A percentile compares a stretch with the other conserved stretches of the same genome.
Evolutionary conservation across 148 eudicot genomes (phyloP).

Genomic region (Camellia sinensis): DNA sequence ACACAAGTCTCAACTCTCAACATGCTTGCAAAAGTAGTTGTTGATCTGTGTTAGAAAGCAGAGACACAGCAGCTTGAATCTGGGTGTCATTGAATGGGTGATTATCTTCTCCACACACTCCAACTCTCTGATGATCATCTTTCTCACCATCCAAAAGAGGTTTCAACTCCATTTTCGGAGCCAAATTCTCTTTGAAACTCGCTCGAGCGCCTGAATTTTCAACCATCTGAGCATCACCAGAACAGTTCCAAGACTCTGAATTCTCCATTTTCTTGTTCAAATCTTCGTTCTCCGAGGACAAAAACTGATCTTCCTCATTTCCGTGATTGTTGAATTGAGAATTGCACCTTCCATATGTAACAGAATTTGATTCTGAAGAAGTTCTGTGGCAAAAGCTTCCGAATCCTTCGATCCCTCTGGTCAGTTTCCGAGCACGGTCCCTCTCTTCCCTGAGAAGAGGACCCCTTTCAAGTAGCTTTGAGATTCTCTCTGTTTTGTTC

Average conservation of each 20-base stretch:
- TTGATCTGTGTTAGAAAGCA: conserved; percentile 45
- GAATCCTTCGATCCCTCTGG: conserved; percentile 84
- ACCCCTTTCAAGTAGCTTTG: conserved; percentile 62
- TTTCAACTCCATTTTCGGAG: conserved; percentile 44
- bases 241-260: background rate
- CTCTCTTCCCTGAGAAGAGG: conserved; percentile 75
- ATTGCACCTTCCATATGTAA: conserved; percentile 48
- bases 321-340: conserved; percentile 64
- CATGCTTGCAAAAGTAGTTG: conserved; percentile 17
- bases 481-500: conserved; percentile 64
- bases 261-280: conserved; percentile 16
- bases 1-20: background rate
- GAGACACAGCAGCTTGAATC: conserved; percentile 36
- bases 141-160: conserved; percentile 35
- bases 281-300: conserved; percentile 6
- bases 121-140: conserved; percentile 13
- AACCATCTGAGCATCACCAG: background rate
- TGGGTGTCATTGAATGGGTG: conserved; percentile 61
- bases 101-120: conserved; percentile 29
- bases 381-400: conserved; percentile 64
- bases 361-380: conserved; percentile 33
- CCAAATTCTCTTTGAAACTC: conserved; percentile 56
- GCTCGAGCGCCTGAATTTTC: background rate
- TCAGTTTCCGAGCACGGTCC: conserved; percentile 58
- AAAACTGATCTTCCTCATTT: conserved; percentile 35